These are phyloP conservation scores for Hibiscus syriacus DNA, from an alignment of 345 rosid genomes.

Conservation along the genomic window DNA sequence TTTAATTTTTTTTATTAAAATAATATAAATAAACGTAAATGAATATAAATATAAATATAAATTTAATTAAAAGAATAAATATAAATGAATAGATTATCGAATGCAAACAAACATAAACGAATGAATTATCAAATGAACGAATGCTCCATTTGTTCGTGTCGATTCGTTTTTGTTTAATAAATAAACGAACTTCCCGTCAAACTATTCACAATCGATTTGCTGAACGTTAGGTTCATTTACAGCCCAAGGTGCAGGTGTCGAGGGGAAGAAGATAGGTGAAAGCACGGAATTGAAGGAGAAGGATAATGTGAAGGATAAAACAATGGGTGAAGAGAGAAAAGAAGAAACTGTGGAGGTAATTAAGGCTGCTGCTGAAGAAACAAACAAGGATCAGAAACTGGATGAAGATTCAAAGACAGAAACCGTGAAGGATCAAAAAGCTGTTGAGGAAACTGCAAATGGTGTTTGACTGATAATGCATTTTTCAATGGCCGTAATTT, in stretches of 20 bases:
- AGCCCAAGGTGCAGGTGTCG: neutral
- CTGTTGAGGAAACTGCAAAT: slow-evolving; percentile 3
- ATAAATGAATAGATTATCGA: no score
- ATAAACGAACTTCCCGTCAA: no score
- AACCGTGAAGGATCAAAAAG: neutral
- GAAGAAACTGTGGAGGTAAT: neutral
- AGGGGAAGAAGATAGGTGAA: slow-evolving; percentile 12
- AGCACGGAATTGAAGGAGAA: neutral
- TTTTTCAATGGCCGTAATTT: neutral
- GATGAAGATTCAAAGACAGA: neutral
- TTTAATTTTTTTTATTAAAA: no score
- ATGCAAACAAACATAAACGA: no score
- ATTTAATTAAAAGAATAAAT: no score
- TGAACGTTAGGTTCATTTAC: no score
- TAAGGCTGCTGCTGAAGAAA: neutral
- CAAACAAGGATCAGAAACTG: neutral
- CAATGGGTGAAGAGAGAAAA: neutral
- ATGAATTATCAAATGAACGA: no score
- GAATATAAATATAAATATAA: no score
- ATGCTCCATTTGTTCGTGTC: no score
- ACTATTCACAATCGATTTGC: no score
- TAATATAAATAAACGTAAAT: no score
- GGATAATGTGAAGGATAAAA: neutral
- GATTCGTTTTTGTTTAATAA: no score
- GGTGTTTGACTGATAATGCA: slow-evolving; percentile 12